Evolutionary conservation across 495 filamentous ascomycete genomes (phyloP), one percentile per base, ranked within the genome.

Genomic region (Tricharina praecox): DNA sequence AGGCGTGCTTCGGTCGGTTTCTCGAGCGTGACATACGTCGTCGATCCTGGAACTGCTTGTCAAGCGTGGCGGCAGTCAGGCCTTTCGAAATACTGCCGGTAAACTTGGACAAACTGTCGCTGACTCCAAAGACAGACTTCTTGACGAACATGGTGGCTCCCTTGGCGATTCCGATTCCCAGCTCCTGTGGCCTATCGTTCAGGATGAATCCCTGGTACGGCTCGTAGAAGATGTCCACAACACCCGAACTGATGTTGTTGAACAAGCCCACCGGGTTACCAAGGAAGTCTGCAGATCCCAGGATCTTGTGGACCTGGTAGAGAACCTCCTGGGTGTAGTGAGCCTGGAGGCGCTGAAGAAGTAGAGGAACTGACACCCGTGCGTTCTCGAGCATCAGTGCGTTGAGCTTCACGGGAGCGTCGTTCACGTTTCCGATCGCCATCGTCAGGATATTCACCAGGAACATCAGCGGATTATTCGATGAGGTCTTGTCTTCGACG

Each of bases 361-460:
- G 70, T 11, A 90, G 74, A 4, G 81, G 78, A 11, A 86, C 73
- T 0, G 92, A 93, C 26, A 95, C 82, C 24, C 90, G 81, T 21
- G 85, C 86, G 56, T 97, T 97, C 62, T 96, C 90, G 9, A 97
- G 67, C 73, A 97, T 83, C 25, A 97, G 66, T 10, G 90, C 83
- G 53, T 94, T 96, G 50, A 96, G 73, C 35, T 85, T 76, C 21
- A 97, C 74, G 0, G 90, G 90, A 13, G 90, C 90, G 63, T 97
- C 90, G 57, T 96, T 97, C 69, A 97, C 79, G 58, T 97, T 97
- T 44, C 90, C 90, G 55, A 97, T 84, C 9, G 90, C 93, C 90
- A 97, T 97, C 16, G 90, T 95, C 70, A 97, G 77, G 55, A 94
- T 82, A 62, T 97, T 94, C 62, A 97, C 76, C 60, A 94, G 81